phyloP scores from a whole-genome alignment of 305 asterid genomes.

The Withania somnifera region DNA sequence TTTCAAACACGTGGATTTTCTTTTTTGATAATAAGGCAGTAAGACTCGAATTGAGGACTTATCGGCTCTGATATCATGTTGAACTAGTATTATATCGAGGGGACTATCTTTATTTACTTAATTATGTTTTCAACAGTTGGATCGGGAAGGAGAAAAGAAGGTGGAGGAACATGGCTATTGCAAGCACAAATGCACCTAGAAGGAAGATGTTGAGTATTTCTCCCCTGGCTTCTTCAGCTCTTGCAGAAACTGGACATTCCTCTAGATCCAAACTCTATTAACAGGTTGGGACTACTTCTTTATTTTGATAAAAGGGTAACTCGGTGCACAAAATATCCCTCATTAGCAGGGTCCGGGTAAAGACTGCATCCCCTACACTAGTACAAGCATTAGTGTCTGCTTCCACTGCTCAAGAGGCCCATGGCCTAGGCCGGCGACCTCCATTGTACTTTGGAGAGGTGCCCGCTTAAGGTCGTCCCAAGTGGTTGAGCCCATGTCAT shows the following conservation, averaged over 20 bases:
- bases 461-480: background rate
- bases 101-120: constrained; percentile 45
- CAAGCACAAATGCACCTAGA: constrained; percentile 26
- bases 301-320: background rate
- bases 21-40: background rate
- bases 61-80: background rate
- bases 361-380: too few relatives aligned
- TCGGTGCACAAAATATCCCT: too few relatives aligned
- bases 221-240: too few relatives aligned
- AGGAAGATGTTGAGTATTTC: constrained; percentile 39
- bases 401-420: too few relatives aligned
- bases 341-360: too few relatives aligned
- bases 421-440: too few relatives aligned
- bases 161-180: constrained; percentile 13
- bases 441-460: too few relatives aligned
- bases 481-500: too few relatives aligned
- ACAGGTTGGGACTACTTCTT: constrained; percentile 37
- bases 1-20: too few relatives aligned
- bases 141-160: constrained; percentile 32
- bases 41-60: background rate
- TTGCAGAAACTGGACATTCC: background rate
- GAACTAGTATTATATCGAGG: background rate
- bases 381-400: too few relatives aligned
- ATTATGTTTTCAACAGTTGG: constrained; percentile 50
- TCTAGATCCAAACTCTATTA: constrained; percentile 42